A percentile compares a stretch with the other conserved stretches of the same genome.
Conservation (phyloP, 2,329 filamentous ascomycete species). For the Trichoderma sp. region DNA sequence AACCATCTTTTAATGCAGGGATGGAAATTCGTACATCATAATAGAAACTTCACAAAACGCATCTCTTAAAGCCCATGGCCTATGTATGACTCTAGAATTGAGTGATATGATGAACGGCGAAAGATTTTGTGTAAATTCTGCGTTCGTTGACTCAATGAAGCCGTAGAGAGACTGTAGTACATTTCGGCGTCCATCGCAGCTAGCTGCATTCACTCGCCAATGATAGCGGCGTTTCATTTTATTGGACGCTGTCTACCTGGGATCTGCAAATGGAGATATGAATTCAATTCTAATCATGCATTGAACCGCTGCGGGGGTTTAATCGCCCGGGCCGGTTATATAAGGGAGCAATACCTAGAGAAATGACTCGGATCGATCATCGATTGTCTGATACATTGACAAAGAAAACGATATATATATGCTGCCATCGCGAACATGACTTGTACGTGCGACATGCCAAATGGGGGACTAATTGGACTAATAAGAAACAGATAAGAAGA, state of each 20-base stretch:
- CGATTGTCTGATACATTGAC: neutral
- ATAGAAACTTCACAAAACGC: neutral
- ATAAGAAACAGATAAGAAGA: neutral
- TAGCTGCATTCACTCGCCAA: neutral
- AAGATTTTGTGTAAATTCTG: neutral
- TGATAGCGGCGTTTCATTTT: neutral
- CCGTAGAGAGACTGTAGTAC: neutral
- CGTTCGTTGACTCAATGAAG: neutral
- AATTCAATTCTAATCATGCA: neutral
- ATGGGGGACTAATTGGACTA: neutral
- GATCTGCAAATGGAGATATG: neutral
- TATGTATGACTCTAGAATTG: neutral
- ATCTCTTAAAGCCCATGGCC: neutral
- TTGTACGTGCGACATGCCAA: neutral
- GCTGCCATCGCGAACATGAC: neutral
- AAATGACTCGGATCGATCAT: neutral
- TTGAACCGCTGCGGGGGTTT: neutral
- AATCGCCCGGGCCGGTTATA: neutral
- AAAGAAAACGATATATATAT: neutral
- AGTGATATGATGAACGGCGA: neutral
- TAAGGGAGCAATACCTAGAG: neutral
- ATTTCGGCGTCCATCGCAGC: neutral
- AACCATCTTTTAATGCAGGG: neutral
- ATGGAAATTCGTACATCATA: neutral
- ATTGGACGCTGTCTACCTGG: neutral